These are phyloP conservation scores for Mycena rosella DNA, from an alignment of 768 basidiomycete species.

Conservation along the genomic window DNA sequence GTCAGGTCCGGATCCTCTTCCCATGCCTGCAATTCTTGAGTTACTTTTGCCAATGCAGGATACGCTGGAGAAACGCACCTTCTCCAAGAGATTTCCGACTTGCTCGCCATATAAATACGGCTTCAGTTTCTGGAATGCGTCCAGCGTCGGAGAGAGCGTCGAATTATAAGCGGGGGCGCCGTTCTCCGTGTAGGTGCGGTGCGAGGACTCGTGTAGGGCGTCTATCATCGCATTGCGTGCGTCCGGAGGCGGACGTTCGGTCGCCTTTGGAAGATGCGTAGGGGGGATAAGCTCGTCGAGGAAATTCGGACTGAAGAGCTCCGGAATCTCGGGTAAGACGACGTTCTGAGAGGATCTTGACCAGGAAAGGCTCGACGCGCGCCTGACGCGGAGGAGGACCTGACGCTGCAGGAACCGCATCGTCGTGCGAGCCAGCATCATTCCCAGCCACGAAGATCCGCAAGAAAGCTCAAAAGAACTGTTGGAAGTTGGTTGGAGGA, in stretches of 20 bases:
- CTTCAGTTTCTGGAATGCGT: slow-evolving; percentile 66
- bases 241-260: background rate
- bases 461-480: too few species aligned
- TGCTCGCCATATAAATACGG: slow-evolving; percentile 33
- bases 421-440: background rate
- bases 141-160: slow-evolving; percentile 64
- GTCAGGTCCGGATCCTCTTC: slow-evolving; percentile 68
- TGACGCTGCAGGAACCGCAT: background rate
- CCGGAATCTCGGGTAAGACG: slow-evolving; percentile 67
- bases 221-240: slow-evolving; percentile 65
- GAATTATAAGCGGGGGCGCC: slow-evolving; percentile 63
- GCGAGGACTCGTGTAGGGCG: slow-evolving; percentile 57
- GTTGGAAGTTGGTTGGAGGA: too few species aligned
- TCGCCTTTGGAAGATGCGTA: background rate
- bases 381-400: background rate
- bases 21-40: slow-evolving; percentile 57
- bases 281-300: slow-evolving; percentile 68
- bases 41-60: background rate
- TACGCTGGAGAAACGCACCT: slow-evolving; percentile 22
- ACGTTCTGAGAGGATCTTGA: slow-evolving; percentile 48
- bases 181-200: slow-evolving; percentile 65
- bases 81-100: slow-evolving; percentile 54
- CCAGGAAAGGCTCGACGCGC: background rate
- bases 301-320: slow-evolving; percentile 68
- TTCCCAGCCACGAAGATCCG: too few species aligned